Evolutionary conservation across 192 early-diverging fungal species (phyloP), one percentile per base, ranked within the genome.

Genomic region (Coemansia sp.): DNA sequence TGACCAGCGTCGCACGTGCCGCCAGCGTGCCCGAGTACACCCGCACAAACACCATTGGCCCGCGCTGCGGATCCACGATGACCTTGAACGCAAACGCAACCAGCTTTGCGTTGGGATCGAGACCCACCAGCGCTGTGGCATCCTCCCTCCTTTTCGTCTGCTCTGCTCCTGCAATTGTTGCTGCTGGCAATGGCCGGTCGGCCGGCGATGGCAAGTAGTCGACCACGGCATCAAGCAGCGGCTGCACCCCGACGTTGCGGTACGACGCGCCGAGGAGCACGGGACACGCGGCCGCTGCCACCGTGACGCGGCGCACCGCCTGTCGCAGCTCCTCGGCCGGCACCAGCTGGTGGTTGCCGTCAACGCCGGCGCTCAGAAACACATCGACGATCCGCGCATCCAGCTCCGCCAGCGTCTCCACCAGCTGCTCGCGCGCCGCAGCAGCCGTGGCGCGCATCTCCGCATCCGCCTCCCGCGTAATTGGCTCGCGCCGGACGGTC

Each of bases 41-140:
- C 0, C 95, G 85, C 22, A 98, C 92, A 84, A 91, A 98, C 9
- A 95, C 92, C 83, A 97, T 84, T 15, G 92, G 87, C 4, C 95
- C 97, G n/a, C 94, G 87, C 58, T 90, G 84, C 11, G 87, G 73
- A 70, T 97, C 93, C 49, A 93, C 90, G 1, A 90, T 80, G 0
- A 98, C 94, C 65, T 98, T 98, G 85, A 98, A 98, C 0, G 97
- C 97, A 59, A 98, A 78, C 2, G 94, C 97, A 62, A 92, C 88
- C 5, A 96, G 85, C 21, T 81, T 77, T 4, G 86, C 89, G 36
- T 71, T 84, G 32, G 76, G 73, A 42, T 77, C 67, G 54, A 88
- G 63, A n/a, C 74, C 62, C 62, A 84, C 78, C 3, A 0, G 8
- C 10, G 1, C 15, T n/a, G 15, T 48, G 5, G 46, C 46, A 11